Base-by-base conservation (phyloP, 2,329 filamentous ascomycete species). In the Didymellaceae sp. region DNA sequence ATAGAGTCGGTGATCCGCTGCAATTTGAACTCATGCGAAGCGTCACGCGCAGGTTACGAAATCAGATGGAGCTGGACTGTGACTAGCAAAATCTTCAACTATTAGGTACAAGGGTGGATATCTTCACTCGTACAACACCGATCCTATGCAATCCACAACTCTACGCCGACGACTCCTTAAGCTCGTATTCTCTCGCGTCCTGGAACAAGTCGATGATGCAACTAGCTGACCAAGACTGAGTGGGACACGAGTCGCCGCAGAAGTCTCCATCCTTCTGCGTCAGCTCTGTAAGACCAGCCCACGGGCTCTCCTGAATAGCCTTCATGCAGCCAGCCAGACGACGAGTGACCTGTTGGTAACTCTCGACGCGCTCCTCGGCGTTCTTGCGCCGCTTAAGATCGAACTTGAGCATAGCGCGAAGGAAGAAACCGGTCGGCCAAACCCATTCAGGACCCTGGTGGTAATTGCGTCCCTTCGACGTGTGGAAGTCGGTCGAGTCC, bases 391-490 rank as follows among this genome's bases (percentile, higher is more conserved):
- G 81, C 77, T 83, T 81, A 40, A 97, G 77, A 70, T 97, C 91
- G 66, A 97, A 97, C 72, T 91, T 89, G 57, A 99, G 82, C 58
- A 99, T 78, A 1, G 94, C 94, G 39, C 95, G 86, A 17, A 97
- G 80, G 80, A 96, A 99, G 79, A 91, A 99, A 4, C 94, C 94
- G 1, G 91, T 93, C 0, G 93, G 95, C 94, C 94, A 99, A 18
- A 97, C 78, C 94, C 94, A 99, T 73, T 99, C 94, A 0, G 94
- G 95, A 4, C 94, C 94, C 73, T 97, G 93, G 74, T 99, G 94
- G 76, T 99, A 99, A 75, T 97, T 99, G 48, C 94, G 83, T 40
- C 94, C 94, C 75, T 97, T 97, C 62, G 89, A 86, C 0, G 93
- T 97, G 9, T 90, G 84, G 67, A 97, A 97, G 73, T 97, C 90